Conservation (phyloP, 768 basidiomycete species). For the Leucocoprinus birnbaumii region DNA sequence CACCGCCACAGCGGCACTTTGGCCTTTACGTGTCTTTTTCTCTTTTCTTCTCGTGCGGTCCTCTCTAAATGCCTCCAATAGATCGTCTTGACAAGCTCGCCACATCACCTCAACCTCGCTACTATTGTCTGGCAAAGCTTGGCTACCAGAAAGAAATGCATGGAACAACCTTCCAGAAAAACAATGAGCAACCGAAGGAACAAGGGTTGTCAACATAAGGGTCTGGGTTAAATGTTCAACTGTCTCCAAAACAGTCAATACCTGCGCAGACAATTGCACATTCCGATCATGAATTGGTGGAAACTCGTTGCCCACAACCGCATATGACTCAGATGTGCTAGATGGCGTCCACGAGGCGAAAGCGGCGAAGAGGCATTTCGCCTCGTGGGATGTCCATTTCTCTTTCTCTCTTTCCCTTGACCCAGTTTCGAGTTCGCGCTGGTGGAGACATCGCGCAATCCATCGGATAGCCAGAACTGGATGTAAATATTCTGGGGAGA, state of each 20-base stretch:
- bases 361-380: slow-evolving; percentile 52
- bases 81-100: slow-evolving; percentile 42
- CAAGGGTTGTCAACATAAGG: slow-evolving; percentile 48
- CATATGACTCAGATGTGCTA: not conserved
- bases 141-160: slow-evolving; percentile 36
- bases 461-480: slow-evolving; percentile 61
- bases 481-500: slow-evolving; percentile 45
- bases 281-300: slow-evolving; percentile 54
- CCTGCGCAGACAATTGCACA: slow-evolving; percentile 68
- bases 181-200: slow-evolving; percentile 40
- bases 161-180: slow-evolving; percentile 68
- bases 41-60: slow-evolving; percentile 42
- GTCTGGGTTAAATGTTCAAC: slow-evolving; percentile 61
- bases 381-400: slow-evolving; percentile 67
- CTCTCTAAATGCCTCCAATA: slow-evolving; percentile 46
- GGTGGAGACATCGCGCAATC: slow-evolving; percentile 49
- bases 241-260: slow-evolving; percentile 54
- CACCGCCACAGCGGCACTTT: slow-evolving; percentile 5
- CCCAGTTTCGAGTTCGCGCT: slow-evolving; percentile 45
- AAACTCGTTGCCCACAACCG: slow-evolving; percentile 13
- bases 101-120: slow-evolving; percentile 34
- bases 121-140: slow-evolving; percentile 16
- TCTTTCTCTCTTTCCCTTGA: slow-evolving; percentile 63
- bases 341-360: slow-evolving; percentile 31
- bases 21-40: slow-evolving; percentile 27